Percentiles rank a stretch among this genome's conserved stretches.
These are phyloP conservation scores for Candida sanyaensis DNA, from an alignment of 1,139 yeast genomes.

Conservation along the genomic window DNA sequence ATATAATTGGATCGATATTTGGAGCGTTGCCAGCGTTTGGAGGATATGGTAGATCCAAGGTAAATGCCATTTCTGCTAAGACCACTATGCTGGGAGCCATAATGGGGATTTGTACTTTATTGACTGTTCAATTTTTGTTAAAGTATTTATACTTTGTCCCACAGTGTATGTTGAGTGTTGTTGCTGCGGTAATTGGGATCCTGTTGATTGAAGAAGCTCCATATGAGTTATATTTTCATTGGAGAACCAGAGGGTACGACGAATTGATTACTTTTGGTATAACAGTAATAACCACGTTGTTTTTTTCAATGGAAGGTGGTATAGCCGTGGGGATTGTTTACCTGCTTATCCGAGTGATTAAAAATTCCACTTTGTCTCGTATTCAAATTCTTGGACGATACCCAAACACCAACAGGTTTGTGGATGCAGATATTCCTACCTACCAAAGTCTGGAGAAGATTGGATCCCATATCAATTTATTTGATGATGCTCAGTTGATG, in stretches of 20 bases:
- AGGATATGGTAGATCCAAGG: constrained; percentile 91
- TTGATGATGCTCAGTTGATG: constrained; percentile 39
- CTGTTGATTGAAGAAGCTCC: constrained; percentile 88
- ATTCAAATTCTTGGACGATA: constrained; percentile 86
- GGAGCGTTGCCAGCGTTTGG: constrained; percentile 94
- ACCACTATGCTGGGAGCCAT: constrained; percentile 83
- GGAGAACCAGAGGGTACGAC: constrained; percentile 70
- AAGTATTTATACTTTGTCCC: constrained; percentile 76
- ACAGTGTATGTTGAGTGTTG: constrained; percentile 75
- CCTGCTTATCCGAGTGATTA: constrained; percentile 77
- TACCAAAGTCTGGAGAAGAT: constrained; percentile 4
- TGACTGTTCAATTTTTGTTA: constrained; percentile 64
- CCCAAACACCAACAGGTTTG: constrained; percentile 74
- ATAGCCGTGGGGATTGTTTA: constrained; percentile 82
- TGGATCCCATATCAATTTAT: constrained; percentile 25
- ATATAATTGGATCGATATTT: constrained; percentile 63
- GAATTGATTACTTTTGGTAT: constrained; percentile 75
- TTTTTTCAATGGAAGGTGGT: constrained; percentile 88
- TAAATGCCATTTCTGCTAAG: constrained; percentile 82
- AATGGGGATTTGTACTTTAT: constrained; percentile 71
- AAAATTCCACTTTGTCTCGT: constrained; percentile 83
- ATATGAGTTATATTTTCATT: constrained; percentile 71
- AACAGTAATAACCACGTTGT: constrained; percentile 71
- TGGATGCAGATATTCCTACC: constrained; percentile 69
- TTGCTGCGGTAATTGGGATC: constrained; percentile 78